Percentiles rank a stretch among this genome's conserved stretches.
These are phyloP conservation scores for Raddia distichophylla DNA, from an alignment of 176 grass and related monocot genomes.

Conservation along the genomic window DNA sequence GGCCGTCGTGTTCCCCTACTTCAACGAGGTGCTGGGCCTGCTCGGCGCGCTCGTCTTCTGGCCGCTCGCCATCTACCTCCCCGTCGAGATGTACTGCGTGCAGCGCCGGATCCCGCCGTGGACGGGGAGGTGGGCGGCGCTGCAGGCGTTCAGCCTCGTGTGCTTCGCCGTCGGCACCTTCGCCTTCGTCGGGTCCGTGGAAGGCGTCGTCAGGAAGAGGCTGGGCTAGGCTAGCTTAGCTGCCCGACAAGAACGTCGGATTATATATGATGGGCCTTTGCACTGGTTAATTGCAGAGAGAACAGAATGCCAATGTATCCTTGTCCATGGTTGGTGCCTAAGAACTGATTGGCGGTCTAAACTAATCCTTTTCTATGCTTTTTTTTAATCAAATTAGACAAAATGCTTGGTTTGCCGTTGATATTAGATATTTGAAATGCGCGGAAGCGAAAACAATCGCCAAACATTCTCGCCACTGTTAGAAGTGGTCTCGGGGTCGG, in stretches of 20 bases:
- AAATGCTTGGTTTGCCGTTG: no score
- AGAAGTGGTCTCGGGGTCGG: no score
- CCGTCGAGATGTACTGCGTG: constrained; percentile 78
- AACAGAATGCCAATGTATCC: no score
- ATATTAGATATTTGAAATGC: no score
- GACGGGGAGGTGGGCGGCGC: constrained; percentile 51
- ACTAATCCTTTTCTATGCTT: no score
- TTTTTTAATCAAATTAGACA: no score
- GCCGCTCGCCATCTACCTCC: constrained; percentile 71
- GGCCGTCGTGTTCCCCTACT: constrained; percentile 74
- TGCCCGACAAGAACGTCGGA: background rate
- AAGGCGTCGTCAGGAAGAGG: constrained; percentile 55
- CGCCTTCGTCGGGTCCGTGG: constrained; percentile 62
- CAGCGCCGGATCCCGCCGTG: constrained; percentile 52
- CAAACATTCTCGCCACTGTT: no score
- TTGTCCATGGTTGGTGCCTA: no score
- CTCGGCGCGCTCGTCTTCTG: constrained; percentile 68
- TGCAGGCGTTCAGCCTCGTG: constrained; percentile 46
- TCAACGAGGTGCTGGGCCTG: constrained; percentile 82
- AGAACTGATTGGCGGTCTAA: no score
- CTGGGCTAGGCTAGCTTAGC: constrained; percentile 1
- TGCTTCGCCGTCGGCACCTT: constrained; percentile 64
- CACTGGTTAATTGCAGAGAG: no score
- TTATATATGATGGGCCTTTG: background rate
- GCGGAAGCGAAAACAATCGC: no score